Base-by-base conservation (phyloP, 2,329 filamentous ascomycete species). In the Aspergillus glaucus region DNA sequence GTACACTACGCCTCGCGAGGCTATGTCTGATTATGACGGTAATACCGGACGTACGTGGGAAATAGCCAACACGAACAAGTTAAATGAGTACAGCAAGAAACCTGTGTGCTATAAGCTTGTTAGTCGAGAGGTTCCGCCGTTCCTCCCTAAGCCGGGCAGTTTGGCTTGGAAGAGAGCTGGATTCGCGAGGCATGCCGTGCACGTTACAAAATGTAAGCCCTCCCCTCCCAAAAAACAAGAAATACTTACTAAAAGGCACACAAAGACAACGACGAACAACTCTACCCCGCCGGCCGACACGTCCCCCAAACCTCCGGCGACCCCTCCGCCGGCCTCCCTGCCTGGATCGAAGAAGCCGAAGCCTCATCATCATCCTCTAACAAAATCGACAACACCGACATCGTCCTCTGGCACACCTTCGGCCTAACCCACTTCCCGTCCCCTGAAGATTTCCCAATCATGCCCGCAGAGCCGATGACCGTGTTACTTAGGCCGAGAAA, bases 381-480 rank as follows among this genome's bases (percentile, higher is more conserved):
- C 49, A 79, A 75, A 22, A 83, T 95, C 56, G 87, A 86, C 48
- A 86, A 95, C 74, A 87, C 84, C 0, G 88, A 96, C 64, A 73
- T 95, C 26, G 90, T 96, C 1, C 79, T 95, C 14, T 96, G 90
- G 90, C 90, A 95, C 71, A 95, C 89, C 0, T 96, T 95, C 62
- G 91, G 91, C 32, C 77, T 95, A 32, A 92, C 86, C 0, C 91
- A 95, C 66, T 92, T 95, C 75, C 90, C 91, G 0, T 75, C 87
- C 0, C 89, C 90, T 0, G 91, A 96, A 65, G 91, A 95, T 68
- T 95, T 88, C 74, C 91, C 91, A 26, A 78, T 95, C 58, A 95
- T 95, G 90, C 89, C 89, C 0, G 86, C 81, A 0, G 87, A 91
- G 74, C 87, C 88, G 0, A 91, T 95, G 79, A 88, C 82, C 1